Percentiles rank a stretch among this genome's conserved stretches.
Conservation (phyloP, 1,139 yeast genomes). For the Pichia kudriavzevii region DNA sequence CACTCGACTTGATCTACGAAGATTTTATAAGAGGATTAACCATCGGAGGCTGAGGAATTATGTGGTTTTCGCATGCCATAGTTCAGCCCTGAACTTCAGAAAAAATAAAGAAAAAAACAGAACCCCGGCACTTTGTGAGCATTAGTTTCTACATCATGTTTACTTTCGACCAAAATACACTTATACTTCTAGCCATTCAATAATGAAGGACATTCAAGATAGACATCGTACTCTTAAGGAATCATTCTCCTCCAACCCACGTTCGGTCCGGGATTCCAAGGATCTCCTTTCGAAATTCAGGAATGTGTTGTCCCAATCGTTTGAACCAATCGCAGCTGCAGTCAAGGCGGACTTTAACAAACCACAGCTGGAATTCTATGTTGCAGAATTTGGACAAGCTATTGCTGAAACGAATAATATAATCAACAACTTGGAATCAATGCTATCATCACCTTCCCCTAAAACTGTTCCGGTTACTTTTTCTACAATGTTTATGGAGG, state of each 20-base stretch:
- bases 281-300: slow-evolving; percentile 51
- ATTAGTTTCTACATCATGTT: too few relatives aligned
- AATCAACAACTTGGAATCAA: slow-evolving; percentile 51
- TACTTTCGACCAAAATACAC: too few relatives aligned
- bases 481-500: slow-evolving; percentile 39
- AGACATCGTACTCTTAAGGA: neutral
- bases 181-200: neutral
- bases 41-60: too few relatives aligned
- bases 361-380: slow-evolving; percentile 49
- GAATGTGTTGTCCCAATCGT: slow-evolving; percentile 56
- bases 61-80: too few relatives aligned
- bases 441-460: slow-evolving; percentile 52
- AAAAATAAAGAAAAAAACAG: too few relatives aligned
- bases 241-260: slow-evolving; percentile 6
- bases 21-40: too few relatives aligned
- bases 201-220: neutral
- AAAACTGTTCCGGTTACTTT: slow-evolving; percentile 40
- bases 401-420: slow-evolving; percentile 53
- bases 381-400: slow-evolving; percentile 47
- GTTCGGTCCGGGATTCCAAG: slow-evolving; percentile 9
- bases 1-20: too few relatives aligned
- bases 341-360: slow-evolving; percentile 61
- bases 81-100: too few relatives aligned
- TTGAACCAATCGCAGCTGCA: slow-evolving; percentile 49
- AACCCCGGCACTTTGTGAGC: too few relatives aligned